These are phyloP conservation scores for Cyclostephanos invisitatus DNA, from an alignment of 108 stramenopile species.

Conservation along the genomic window DNA sequence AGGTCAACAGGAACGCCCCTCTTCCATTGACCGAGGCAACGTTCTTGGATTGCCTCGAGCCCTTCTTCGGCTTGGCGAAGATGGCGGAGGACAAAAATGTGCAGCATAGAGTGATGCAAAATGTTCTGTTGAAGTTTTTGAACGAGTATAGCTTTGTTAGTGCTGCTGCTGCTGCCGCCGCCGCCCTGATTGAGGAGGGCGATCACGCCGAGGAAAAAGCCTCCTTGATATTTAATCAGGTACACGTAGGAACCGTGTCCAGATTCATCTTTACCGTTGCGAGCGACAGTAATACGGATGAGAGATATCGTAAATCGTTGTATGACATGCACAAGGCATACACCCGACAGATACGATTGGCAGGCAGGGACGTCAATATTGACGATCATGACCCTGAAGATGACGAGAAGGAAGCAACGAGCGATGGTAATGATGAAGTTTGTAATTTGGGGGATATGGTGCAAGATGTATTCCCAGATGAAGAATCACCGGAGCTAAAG, in stretches of 20 bases:
- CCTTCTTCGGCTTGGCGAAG: constrained; percentile 80
- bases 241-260: constrained; percentile 84
- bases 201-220: constrained; percentile 44
- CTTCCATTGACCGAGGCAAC: constrained; percentile 81
- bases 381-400: constrained; percentile 36
- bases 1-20: constrained; percentile 65
- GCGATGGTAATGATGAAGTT: constrained; percentile 9
- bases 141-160: constrained; percentile 70
- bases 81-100: constrained; percentile 69
- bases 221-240: constrained; percentile 60
- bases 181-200: constrained; percentile 4
- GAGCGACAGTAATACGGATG: constrained; percentile 72
- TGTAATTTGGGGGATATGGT: constrained; percentile 2
- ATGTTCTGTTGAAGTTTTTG: constrained; percentile 78
- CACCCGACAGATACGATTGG: constrained; percentile 67
- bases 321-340: constrained; percentile 89
- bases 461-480: constrained; percentile 8
- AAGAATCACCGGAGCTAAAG: constrained; percentile 5
- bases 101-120: constrained; percentile 78
- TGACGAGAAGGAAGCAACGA: constrained; percentile 36
- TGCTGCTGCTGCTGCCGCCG: constrained; percentile 22
- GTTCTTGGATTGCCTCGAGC: constrained; percentile 83
- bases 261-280: constrained; percentile 84
- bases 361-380: constrained; percentile 72
- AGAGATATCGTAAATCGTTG: constrained; percentile 65